A percentile compares a stretch with the other conserved stretches of the same genome.
phyloP scores from a whole-genome alignment of 164 flowering plant genomes.

The Cinnamomum micranthum region DNA sequence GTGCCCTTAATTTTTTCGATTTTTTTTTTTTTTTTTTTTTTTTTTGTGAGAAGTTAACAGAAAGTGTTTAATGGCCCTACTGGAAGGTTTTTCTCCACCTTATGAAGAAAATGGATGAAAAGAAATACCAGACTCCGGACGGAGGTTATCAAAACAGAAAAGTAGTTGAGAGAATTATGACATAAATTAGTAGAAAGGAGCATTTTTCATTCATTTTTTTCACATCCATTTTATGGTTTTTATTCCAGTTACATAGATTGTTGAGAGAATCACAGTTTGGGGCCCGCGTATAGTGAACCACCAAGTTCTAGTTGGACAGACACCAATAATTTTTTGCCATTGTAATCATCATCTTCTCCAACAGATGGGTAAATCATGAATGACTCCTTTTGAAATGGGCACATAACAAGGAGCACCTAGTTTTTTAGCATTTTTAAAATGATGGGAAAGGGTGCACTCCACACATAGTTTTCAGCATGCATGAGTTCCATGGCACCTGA shows the following conservation, averaged over 20 bases:
- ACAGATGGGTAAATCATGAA: not conserved
- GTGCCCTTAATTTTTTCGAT: no score
- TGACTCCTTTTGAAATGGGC: not conserved
- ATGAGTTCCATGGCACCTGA: no score
- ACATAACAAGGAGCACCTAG: not conserved
- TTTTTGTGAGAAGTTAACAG: no score
- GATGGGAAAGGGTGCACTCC: not conserved
- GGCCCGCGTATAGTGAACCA: not conserved
- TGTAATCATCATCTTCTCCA: not conserved
- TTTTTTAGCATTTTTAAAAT: not conserved
- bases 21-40: no score
- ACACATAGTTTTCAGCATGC: no score
- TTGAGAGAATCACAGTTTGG: not conserved
- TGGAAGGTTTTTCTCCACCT: not conserved
- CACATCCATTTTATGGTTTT: not conserved
- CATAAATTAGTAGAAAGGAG: not conserved
- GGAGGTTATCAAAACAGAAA: not conserved
- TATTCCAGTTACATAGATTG: not conserved
- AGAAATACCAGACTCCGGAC: not conserved
- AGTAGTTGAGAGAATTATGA: no score
- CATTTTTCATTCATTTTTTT: not conserved
- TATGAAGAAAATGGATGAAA: not conserved
- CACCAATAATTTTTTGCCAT: no score
- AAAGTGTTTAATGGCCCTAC: no score
- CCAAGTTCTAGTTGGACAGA: not conserved